These are phyloP conservation scores for Triticum urartu DNA, from an alignment of 176 grass and related monocot species.

Conservation along the genomic window DNA sequence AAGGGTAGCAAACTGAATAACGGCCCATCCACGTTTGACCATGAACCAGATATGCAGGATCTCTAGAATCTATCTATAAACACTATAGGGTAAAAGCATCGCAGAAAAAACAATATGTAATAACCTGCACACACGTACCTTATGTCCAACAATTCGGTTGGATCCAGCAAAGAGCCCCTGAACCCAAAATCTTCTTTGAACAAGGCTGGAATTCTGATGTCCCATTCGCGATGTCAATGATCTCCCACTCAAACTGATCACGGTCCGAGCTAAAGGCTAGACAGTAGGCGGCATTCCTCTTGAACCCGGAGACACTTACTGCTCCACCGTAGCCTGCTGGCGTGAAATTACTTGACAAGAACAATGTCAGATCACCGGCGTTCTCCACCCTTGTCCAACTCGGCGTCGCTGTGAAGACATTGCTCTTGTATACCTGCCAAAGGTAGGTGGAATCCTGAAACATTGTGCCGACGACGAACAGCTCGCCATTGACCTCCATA, in stretches of 20 bases:
- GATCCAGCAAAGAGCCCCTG: conserved; percentile 7
- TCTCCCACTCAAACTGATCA: too few relatives aligned
- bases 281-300: too few relatives aligned
- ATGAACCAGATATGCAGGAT: too few relatives aligned
- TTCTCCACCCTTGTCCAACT: conserved; percentile 6
- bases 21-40: too few relatives aligned
- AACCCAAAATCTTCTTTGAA: neutral
- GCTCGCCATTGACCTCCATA: conserved; percentile 3
- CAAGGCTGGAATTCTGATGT: too few relatives aligned
- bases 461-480: neutral
- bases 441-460: neutral
- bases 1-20: too few relatives aligned
- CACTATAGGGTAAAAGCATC: neutral
- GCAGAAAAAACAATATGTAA: neutral
- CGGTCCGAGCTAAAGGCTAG: too few relatives aligned
- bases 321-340: too few relatives aligned
- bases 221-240: too few relatives aligned
- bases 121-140: neutral
- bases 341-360: too few relatives aligned
- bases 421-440: neutral
- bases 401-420: neutral
- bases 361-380: neutral
- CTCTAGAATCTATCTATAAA: too few relatives aligned
- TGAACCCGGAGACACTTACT: too few relatives aligned
- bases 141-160: conserved; percentile 1